These are phyloP conservation scores for Aspergillus hancockii DNA, from an alignment of 495 filamentous ascomycete species.

Conservation along the genomic window DNA sequence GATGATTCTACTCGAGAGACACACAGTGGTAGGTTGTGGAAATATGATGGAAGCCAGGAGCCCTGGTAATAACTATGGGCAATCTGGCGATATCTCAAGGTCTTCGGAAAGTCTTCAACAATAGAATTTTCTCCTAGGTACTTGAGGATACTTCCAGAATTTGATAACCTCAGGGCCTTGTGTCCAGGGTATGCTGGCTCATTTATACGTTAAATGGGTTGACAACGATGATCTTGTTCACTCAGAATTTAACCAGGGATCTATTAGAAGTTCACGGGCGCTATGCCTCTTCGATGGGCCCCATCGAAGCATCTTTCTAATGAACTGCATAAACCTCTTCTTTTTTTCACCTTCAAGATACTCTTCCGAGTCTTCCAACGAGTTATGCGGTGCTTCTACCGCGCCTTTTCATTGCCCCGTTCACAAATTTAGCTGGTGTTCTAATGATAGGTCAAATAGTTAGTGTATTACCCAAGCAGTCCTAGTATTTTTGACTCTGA, in stretches of 20 bases:
- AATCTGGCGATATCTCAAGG: too few relatives aligned
- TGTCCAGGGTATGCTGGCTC: too few relatives aligned
- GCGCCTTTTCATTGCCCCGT: slow-evolving; percentile 22
- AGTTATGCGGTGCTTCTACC: slow-evolving; percentile 19
- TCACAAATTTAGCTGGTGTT: slow-evolving; percentile 11
- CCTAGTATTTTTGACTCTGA: slow-evolving; percentile 18
- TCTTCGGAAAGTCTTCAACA: too few relatives aligned
- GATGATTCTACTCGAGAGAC: slow-evolving; percentile 30
- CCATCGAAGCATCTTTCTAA: slow-evolving; percentile 37
- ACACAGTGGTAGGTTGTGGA: slow-evolving; percentile 38
- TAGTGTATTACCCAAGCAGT: slow-evolving; percentile 18
- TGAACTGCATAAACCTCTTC: slow-evolving; percentile 29
- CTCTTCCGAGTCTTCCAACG: slow-evolving; percentile 22
- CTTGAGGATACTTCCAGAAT: too few relatives aligned
- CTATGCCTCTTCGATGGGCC: slow-evolving; percentile 32
- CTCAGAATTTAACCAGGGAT: slow-evolving; percentile 36
- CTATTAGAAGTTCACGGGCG: slow-evolving; percentile 31
- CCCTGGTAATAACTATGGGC: slow-evolving; percentile 13
- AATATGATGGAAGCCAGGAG: slow-evolving; percentile 21
- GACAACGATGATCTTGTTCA: too few relatives aligned
- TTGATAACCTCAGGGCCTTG: too few relatives aligned
- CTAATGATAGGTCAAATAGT: background rate
- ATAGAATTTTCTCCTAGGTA: too few relatives aligned
- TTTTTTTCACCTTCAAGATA: slow-evolving; percentile 30
- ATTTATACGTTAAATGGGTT: too few relatives aligned